Percentiles rank a stretch among this genome's conserved stretches.
phyloP scores from a whole-genome alignment of 306 rosid species.

The Begonia loranthoides region DNA sequence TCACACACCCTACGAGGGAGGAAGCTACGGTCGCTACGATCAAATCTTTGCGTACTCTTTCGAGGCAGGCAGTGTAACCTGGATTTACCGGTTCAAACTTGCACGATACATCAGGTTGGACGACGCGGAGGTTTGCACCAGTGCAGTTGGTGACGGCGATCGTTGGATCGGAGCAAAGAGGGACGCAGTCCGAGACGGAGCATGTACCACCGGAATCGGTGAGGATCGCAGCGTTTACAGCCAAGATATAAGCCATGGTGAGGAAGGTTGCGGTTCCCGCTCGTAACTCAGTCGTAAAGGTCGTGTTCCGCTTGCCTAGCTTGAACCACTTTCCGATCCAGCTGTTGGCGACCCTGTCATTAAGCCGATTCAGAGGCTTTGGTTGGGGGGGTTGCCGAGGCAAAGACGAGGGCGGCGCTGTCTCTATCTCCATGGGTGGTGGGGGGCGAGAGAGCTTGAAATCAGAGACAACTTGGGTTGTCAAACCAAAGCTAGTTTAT shows the following conservation, averaged over 20 bases:
- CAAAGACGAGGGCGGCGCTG: constrained; percentile 7
- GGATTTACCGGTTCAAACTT: constrained; percentile 83
- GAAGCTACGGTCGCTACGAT: constrained; percentile 87
- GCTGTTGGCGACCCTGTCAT: constrained; percentile 29
- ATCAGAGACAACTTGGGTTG: no score
- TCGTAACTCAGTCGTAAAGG: constrained; percentile 92
- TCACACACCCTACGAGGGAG: constrained; percentile 70
- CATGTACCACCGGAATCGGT: constrained; percentile 92
- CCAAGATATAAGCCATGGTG: constrained; percentile 97
- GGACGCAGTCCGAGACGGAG: constrained; percentile 68
- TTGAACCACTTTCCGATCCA: constrained; percentile 70
- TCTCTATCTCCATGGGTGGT: constrained; percentile 30
- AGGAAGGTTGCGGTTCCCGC: constrained; percentile 97
- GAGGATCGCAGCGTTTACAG: constrained; percentile 93
- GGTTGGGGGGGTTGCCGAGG: constrained; percentile 7
- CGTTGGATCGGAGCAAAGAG: constrained; percentile 64
- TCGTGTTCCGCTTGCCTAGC: constrained; percentile 57
- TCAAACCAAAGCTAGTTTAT: neutral
- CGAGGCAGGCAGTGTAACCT: constrained; percentile 63
- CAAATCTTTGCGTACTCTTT: constrained; percentile 48
- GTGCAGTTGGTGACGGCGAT: constrained; percentile 33
- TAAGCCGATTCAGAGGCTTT: constrained; percentile 40
- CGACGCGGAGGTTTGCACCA: constrained; percentile 20
- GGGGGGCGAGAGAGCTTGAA: neutral
- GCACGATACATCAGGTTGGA: constrained; percentile 45